Percentiles rank a stretch among this genome's conserved stretches.
Conservation (phyloP, 148 eudicot genomes). For the Diospyros lotus region DNA sequence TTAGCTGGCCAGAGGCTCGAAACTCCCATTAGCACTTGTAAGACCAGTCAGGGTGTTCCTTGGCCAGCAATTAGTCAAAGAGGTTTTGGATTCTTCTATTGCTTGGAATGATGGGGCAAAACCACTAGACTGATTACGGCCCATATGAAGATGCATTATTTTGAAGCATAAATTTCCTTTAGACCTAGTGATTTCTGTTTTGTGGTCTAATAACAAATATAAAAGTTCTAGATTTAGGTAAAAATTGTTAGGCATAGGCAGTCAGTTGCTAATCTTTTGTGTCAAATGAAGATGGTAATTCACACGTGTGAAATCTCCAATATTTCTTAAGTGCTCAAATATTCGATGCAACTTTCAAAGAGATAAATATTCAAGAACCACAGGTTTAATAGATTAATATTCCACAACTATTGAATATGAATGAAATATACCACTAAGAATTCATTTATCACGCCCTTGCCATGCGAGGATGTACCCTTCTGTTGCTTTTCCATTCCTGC, state of each 20-base stretch:
- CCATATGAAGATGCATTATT: neutral
- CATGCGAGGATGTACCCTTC: constrained; percentile 49
- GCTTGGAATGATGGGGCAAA: neutral
- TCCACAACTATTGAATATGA: neutral
- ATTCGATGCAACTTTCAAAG: neutral
- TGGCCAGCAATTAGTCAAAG: neutral
- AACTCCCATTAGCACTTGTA: neutral
- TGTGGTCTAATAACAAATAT: neutral
- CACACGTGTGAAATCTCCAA: neutral
- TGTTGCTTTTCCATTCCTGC: constrained; percentile 57
- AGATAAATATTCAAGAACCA: neutral
- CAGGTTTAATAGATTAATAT: no score
- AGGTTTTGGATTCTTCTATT: neutral
- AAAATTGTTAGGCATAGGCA: neutral
- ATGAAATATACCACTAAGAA: constrained; percentile 60
- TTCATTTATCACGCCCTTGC: constrained; percentile 92
- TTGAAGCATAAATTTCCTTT: neutral
- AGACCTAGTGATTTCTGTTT: neutral
- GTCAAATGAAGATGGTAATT: neutral
- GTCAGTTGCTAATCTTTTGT: neutral
- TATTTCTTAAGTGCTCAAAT: neutral
- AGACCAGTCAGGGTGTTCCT: neutral
- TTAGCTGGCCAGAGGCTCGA: neutral
- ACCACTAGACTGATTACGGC: neutral
- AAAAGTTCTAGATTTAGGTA: neutral